A percentile compares a stretch with the other conserved stretches of the same genome.
phyloP scores from a whole-genome alignment of 768 basidiomycete species.

The Jaapia argillacea region DNA sequence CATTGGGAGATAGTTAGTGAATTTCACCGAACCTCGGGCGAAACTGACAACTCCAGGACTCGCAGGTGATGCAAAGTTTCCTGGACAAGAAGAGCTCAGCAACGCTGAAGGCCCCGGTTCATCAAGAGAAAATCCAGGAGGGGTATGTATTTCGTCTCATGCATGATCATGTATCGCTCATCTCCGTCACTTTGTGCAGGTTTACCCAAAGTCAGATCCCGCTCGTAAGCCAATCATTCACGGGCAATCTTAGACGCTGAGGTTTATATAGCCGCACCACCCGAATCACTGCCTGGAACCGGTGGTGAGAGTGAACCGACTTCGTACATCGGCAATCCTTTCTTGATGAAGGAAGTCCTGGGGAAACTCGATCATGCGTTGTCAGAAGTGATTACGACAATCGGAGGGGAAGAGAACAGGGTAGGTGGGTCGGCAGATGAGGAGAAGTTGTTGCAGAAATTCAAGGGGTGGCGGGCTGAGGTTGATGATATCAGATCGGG shows the following conservation, averaged over 20 bases:
- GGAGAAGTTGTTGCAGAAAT: constrained; percentile 26
- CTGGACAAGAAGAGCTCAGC: constrained; percentile 21
- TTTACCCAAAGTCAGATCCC: constrained; percentile 37
- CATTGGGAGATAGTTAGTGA: too few species aligned
- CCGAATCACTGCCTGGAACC: constrained; percentile 12
- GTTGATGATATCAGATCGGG: constrained; percentile 22
- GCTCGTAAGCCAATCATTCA: constrained; percentile 17
- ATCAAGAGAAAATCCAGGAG: constrained; percentile 35
- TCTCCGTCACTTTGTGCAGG: constrained; percentile 23
- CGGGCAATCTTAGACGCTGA: not conserved
- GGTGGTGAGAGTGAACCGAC: constrained; percentile 12
- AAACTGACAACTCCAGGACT: too few species aligned
- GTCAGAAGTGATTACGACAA: constrained; percentile 29
- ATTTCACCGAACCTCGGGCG: too few species aligned
- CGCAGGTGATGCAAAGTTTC: constrained; percentile 30
- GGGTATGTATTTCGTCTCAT: constrained; percentile 16
- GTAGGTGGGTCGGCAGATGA: constrained; percentile 24
- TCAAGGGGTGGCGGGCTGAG: constrained; percentile 32
- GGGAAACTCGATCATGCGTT: constrained; percentile 34
- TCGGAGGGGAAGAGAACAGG: constrained; percentile 32
- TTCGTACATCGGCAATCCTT: constrained; percentile 34
- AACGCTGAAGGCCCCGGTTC: constrained; percentile 30
- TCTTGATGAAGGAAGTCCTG: constrained; percentile 31
- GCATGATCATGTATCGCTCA: not conserved
- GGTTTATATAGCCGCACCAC: constrained; percentile 15